These are phyloP conservation scores for Xylaria sp. DNA, from an alignment of 2,329 filamentous ascomycete genomes.

Conservation along the genomic window DNA sequence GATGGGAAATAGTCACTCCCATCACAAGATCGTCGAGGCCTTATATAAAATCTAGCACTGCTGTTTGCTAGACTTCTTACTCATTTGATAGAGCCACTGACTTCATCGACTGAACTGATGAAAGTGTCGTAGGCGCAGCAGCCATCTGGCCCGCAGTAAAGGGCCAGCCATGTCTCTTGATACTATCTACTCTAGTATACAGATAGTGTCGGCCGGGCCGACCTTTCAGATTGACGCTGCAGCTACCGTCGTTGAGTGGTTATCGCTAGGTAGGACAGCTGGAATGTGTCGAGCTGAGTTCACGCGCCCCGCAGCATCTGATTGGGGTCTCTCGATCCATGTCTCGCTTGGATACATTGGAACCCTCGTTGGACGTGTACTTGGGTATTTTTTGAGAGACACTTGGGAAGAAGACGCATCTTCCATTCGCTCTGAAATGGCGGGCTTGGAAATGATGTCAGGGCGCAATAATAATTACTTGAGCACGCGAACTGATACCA, in stretches of 20 bases:
- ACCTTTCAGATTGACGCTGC: background rate
- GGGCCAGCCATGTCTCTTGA: background rate
- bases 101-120: background rate
- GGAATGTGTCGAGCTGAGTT: slow-evolving; percentile 5
- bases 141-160: background rate
- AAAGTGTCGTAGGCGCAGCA: background rate
- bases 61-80: background rate
- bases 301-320: slow-evolving; percentile 4
- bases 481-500: too few species aligned
- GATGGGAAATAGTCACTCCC: background rate
- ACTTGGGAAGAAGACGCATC: background rate
- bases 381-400: background rate
- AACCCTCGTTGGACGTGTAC: background rate
- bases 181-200: background rate
- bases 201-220: slow-evolving; percentile 4
- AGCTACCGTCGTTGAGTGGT: background rate
- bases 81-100: background rate
- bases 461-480: background rate
- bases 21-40: background rate
- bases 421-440: background rate
- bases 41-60: slow-evolving; percentile 7
- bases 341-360: background rate
- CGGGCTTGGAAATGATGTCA: background rate
- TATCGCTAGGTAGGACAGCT: background rate
- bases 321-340: background rate